Evolutionary conservation across 108 stramenopile genomes (phyloP), one percentile per base, ranked within the genome.

Genomic region (Licmophora abbreviata): DNA sequence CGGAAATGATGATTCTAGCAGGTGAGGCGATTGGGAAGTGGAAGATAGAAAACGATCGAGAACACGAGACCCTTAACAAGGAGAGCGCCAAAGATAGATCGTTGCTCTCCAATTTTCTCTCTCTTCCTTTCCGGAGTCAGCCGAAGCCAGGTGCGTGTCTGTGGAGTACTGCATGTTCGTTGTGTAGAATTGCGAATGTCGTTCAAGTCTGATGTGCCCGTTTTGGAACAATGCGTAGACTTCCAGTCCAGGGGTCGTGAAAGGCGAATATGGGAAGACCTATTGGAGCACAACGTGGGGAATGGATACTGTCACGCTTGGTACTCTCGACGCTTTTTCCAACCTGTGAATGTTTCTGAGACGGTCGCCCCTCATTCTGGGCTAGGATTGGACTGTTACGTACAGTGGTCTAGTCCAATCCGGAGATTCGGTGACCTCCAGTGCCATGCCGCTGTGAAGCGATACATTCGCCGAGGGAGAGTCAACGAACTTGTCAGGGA

Each of bases 1-100:
- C 81, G 36, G 88, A 90, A 54, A 75, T 83, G 68, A 90, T 90
- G 88, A 90, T 90, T 48, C 29, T 85, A 33, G 76, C 88, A n/a
- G 83, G 83, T 22, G 88, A 90, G 49, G 79, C 81, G 11, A 71
- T 90, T 32, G 84, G 79, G 17, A 78, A 74, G 43, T 85, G 79
- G 80, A 69, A 79, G 43, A 18, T 45, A 20, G 47, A 47, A 23
- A 9, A 64, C 6, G 69, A 68, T 45, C 34, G 40, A 2, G 21
- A 66, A 29, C 54, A 64, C 29, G 35, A 44, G 26, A 46, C 28
- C 15, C 52, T 26, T 12, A 47, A 30, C 20, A 29, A 26, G 48
- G 46, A 23, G 18, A 54, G 8, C 25, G 41, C 11, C 30, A 30
- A 29, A 14, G 3, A 15, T 24, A 33, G 35, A n/a, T 55, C 51